Base-by-base conservation (phyloP, 768 basidiomycete species). In the Lanmaoa pseudosensibilis region DNA sequence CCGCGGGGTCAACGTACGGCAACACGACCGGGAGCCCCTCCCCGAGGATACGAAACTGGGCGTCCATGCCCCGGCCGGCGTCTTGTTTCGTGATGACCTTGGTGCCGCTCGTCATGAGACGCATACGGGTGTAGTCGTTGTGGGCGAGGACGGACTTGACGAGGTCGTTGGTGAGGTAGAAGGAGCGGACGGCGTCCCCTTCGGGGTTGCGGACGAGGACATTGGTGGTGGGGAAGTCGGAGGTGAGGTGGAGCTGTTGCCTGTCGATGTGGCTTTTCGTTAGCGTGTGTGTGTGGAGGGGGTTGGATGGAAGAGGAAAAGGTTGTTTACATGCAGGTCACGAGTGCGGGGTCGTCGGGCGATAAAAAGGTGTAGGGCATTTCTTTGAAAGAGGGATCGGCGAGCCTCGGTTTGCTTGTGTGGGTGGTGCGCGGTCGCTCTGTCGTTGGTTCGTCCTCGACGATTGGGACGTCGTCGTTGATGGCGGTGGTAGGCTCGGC, bases 71-170 rank as follows among this genome's bases (percentile, higher is more conserved):
- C 43, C 82, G 82, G 2, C 80, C 84, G 2, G 83, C 83, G 57
- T 96, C 95, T 70, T 98, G 95, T 67, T 92, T 90, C 7, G 85
- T 83, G 72, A 98, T 90, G 13, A 94, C 86, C 71, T 97, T 96
- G 39, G 94, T 94, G 19, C 97, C 97, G n/a, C 91, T 89, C 15
- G 90, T 86, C 64, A 94, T 87, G 50, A 99, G 83, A 2, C 97
- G 86, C 53, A 98, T 80, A 27, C 87, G 85, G 30, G 83, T 81
- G 69, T 88, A 95, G 68, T 92, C 86, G 69, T 98, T 99, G 67
- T 86, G 76, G 50, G 77, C 66, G 54, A 98, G 80, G 57, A 98
- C 78, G n/a, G 78, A 73, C 72, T 90, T 92, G 68, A 96, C 88
- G 63, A 90, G 76, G 63, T 86, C 83, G 67, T 95, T 97, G 54